Percentiles rank a stretch among this genome's conserved stretches.
phyloP scores from a whole-genome alignment of 2,329 filamentous ascomycete genomes.

The Diaporthe ilicicola region DNA sequence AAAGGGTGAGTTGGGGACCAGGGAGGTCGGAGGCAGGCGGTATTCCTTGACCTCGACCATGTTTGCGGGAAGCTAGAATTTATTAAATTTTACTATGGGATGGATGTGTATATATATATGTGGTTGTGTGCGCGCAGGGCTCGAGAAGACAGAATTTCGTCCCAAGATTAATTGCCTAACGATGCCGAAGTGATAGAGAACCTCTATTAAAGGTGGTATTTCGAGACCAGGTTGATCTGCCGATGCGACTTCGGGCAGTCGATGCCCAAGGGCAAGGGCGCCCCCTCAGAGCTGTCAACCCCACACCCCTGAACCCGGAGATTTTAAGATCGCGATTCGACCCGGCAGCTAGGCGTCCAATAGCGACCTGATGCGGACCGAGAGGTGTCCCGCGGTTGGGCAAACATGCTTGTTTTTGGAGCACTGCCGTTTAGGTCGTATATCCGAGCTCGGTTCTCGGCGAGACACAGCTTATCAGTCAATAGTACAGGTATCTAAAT shows the following conservation, averaged over 20 bases:
- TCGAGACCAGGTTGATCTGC: background rate
- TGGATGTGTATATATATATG: background rate
- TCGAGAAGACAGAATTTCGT: background rate
- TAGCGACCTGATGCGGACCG: background rate
- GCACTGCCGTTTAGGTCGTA: background rate
- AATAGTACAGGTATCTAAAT: too few relatives aligned
- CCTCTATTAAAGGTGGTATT: background rate
- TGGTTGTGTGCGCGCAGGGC: background rate
- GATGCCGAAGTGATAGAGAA: background rate
- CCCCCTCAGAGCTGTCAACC: constrained; percentile 8
- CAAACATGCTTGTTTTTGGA: background rate
- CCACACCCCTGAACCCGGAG: constrained; percentile 15
- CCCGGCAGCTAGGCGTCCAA: background rate
- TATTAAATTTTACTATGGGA: background rate
- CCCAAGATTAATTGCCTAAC: background rate
- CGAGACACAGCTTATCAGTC: background rate
- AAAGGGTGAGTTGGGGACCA: constrained; percentile 60
- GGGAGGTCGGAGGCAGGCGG: constrained; percentile 50
- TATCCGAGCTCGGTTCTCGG: background rate
- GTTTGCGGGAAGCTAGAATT: constrained; percentile 15
- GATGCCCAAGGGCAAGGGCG: background rate
- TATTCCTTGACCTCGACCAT: constrained; percentile 47
- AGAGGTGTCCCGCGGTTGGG: background rate
- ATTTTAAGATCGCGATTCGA: constrained; percentile 10
- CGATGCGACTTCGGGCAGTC: constrained; percentile 12